Evolutionary conservation across 2,329 filamentous ascomycete genomes (phyloP), one percentile per base, ranked within the genome.

Genomic region (Fusarium piperis): DNA sequence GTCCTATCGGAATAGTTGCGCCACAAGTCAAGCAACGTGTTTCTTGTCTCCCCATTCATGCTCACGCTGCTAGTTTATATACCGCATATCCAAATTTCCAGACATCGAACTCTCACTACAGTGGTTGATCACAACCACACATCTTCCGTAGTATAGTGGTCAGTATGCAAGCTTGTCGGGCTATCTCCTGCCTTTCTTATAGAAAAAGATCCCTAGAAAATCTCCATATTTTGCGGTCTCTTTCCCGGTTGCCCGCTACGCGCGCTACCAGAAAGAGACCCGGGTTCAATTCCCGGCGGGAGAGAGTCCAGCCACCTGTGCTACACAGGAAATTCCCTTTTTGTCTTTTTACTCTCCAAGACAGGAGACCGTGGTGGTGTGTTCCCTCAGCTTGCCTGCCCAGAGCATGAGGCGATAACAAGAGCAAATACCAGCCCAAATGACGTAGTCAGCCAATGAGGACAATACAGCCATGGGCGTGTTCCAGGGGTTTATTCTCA

Each of bases 141-240:
- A 51, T 71, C 68, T 68, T 71, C 60, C 57, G 68, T 71, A 71
- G 61, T 70, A 70, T 69, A 70, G 67, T 70, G 61, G 67, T 70
- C 65, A 70, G 67, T 68, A 70, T 70, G 67, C 67, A 70, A 70
- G 65, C 67, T 69, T 69, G 67, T n/a, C n/a, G n/a, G n/a, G n/a
- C n/a, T n/a, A n/a, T n/a, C n/a, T n/a, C n/a, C n/a, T n/a, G n/a
- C n/a, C n/a, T n/a, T n/a, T n/a, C n/a, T n/a, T n/a, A n/a, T n/a
- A n/a, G n/a, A n/a, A n/a, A n/a, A n/a, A n/a, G n/a, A n/a, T n/a
- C n/a, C n/a, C n/a, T n/a, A n/a, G n/a, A n/a, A n/a, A n/a, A n/a
- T n/a, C n/a, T n/a, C n/a, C n/a, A n/a, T n/a, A n/a, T n/a, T n/a
- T n/a, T n/a, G n/a, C n/a, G n/a, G n/a, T n/a, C n/a, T n/a, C n/a